phyloP scores from a whole-genome alignment of 2,329 filamentous ascomycete species.

The Fusarium euwallaceae region DNA sequence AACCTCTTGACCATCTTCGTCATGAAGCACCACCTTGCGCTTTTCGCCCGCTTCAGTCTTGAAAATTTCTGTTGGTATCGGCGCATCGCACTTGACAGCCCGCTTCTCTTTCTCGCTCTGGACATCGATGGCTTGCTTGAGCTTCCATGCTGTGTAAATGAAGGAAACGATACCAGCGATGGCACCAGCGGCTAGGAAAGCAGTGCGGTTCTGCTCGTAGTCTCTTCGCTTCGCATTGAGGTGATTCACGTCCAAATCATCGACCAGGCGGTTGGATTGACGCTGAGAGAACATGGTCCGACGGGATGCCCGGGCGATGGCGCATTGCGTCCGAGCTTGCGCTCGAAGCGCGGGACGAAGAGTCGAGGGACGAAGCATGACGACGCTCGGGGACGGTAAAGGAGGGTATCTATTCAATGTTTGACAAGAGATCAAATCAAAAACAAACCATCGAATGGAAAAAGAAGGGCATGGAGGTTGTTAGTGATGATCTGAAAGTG shows the following conservation, averaged over 20 bases:
- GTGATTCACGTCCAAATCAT: constrained; percentile 64
- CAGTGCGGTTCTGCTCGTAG: constrained; percentile 64
- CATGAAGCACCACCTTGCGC: constrained; percentile 72
- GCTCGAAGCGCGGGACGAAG: constrained; percentile 48
- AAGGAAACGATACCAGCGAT: constrained; percentile 64
- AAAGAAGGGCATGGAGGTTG: not conserved
- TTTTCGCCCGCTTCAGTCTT: constrained; percentile 63
- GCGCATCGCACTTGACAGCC: constrained; percentile 58
- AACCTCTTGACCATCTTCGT: constrained; percentile 78
- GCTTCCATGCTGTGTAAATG: constrained; percentile 65
- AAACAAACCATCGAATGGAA: constrained; percentile 15
- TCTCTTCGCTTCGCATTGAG: constrained; percentile 61
- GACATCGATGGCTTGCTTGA: constrained; percentile 58
- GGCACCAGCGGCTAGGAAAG: constrained; percentile 65
- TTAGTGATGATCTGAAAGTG: constrained; percentile 19
- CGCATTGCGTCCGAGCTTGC: constrained; percentile 41
- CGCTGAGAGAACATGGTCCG: constrained; percentile 50
- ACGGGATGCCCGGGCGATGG: constrained; percentile 35
- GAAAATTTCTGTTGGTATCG: constrained; percentile 60
- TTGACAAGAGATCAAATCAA: not conserved
- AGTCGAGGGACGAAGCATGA: constrained; percentile 50
- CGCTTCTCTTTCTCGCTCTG: constrained; percentile 53
- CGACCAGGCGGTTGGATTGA: constrained; percentile 54
- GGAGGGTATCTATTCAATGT: constrained; percentile 4
- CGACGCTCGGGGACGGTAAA: constrained; percentile 16